Base-by-base conservation (phyloP, 805 yeast species). In the Priceomyces melissophilus region DNA sequence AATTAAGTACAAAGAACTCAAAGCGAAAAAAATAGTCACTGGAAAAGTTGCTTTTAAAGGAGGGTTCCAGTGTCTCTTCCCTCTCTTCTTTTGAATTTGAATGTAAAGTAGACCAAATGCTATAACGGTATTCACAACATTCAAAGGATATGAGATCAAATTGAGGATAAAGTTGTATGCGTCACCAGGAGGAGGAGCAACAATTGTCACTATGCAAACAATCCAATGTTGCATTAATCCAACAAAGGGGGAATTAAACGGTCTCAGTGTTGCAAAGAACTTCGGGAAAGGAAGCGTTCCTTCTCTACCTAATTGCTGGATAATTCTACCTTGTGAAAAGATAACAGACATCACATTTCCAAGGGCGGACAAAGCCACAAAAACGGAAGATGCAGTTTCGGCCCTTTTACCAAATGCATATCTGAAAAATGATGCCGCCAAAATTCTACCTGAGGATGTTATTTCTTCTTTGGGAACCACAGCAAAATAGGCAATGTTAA, bases 281-380 rank as follows among this genome's bases (percentile, higher is more conserved):
- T 67, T 67, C 3, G 89, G 78, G 54, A 82, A 82, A 39, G 96
- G 95, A 47, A 87, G 67, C 34, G 80, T 74, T 44, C 91, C 91
- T 62, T 86, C 93, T 60, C 91, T 78, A 28, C 88, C 95, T 50
- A 87, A 72, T 50, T 83, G 87, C 60, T 86, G 90, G 39, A 86
- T 71, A 46, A 84, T 76, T 67, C 95, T 75, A 41, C 91, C 90
- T 61, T 87, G 95, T 3, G 91, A 79, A 55, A 84, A 82, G 40
- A 83, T 81, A 31, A 86, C 95, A 12, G 89, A 77, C 62, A 86
- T 58, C 34, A 87, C 91, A 55, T 87, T 87, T 45, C 95, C 96
- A 44, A 84, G 68, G 2, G 95, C 89, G 54, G 86, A 78, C 38
- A 87, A 67, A 3, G 95, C 93, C 36, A 87, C 91, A 56, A 87